Base-by-base conservation (phyloP, 2,329 filamentous ascomycete species). In the Aureobasidium sp. region DNA sequence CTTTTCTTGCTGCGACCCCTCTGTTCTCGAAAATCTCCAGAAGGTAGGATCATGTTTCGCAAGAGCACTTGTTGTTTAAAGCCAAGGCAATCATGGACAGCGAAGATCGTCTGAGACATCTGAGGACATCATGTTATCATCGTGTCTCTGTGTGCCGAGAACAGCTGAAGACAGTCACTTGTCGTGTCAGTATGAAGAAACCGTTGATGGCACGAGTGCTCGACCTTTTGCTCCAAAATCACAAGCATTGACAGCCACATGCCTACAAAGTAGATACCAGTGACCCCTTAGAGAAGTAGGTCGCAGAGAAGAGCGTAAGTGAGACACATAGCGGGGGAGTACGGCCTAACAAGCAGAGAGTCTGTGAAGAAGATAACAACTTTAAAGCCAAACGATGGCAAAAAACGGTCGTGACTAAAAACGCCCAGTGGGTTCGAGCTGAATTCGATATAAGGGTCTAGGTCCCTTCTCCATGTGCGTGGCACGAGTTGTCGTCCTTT, bases 91-190 rank as follows among this genome's bases (percentile, higher is more conserved):
- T 27, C 3, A 32, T 29, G 37, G 9, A 26, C 24, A 5, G 32
- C 20, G 13, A 32, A 13, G 51, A 55, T 55, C 51, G 37, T 43
- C 37, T 20, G 51, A 55, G 51, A 55, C 51, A 55, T 43, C 12
- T 55, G 20, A 41, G 9, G 26, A 41, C 51, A 55, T 55, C 12
- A 55, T 55, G 51, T 15, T 55, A 55, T 55, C 51, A 43, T 55
- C 15, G n/a, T 55, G 26, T 55, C 37, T 29, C 26, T 20, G 13
- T 29, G 32, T 26, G 17, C 36, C 15, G n/a, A 17, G 15, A 1
- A 5, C 46, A n/a, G 26, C 26, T 32, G 15, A 29, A n/a, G 46
- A 7, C 24, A 7, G 13, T 1, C 15, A 43, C 15, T 43, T 15
- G 12, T 15, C 15, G 17, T 6, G 26, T 24, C 9, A 29, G 13